Base-by-base conservation (phyloP, 441 rosid species). In the Populus hybrid region DNA sequence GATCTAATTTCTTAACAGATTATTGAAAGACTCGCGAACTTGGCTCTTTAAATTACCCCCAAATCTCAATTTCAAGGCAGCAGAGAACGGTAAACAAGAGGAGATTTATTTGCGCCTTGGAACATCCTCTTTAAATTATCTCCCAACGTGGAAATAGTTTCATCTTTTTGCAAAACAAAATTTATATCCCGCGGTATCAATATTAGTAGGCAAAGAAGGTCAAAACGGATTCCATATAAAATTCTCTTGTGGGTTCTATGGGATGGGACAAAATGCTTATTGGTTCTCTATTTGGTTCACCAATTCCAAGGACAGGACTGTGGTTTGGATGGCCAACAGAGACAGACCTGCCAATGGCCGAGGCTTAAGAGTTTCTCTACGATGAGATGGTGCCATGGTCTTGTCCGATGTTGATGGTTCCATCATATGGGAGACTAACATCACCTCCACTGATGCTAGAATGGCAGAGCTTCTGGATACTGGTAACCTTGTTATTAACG, bases 251-350 rank as follows among this genome's bases (percentile, higher is more conserved):
- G 89, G 89, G 12, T 84, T 88, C 75, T 79, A 82, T n/a, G 50
- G 78, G 5, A 7, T 66, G 6, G 86, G 84, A 70, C 75, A 83
- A 61, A 89, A 89, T 78, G 86, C 89, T 16, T 87, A 79, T 75
- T 86, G 83, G 83, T 80, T 89, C 79, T 82, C 87, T 0, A 79
- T 87, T 40, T 87, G 90, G 92, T 87, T 83, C 83, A 72, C 87
- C 28, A 34, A 61, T 36, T 71, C 89, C 3, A 72, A 40, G 7
- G 69, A 89, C 46, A 84, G 57, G 35, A 81, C 87, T 19, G 85
- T 87, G 9, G 82, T 83, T 32, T 89, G 91, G 91, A 87, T 65
- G 72, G 92, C 88, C 35, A 87, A 89, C 80, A 80, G 86, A 9
- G 85, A 82, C 72, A 76, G 71, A 34, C 92, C 89, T 0, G 87